phyloP scores from a whole-genome alignment of 2,329 filamentous ascomycete species.

The Xylaria sp. region DNA sequence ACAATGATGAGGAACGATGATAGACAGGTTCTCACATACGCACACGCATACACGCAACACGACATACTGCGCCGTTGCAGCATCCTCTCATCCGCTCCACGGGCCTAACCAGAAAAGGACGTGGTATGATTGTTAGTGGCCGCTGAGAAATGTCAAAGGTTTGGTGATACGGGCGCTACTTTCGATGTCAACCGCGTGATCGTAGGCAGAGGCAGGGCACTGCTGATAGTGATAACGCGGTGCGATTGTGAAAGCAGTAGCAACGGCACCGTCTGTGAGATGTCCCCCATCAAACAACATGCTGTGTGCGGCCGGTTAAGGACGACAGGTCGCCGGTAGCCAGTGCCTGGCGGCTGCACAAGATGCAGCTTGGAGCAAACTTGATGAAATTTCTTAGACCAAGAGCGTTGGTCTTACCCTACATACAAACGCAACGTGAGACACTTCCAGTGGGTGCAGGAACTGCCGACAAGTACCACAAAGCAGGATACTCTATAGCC shows the following conservation, averaged over 20 bases:
- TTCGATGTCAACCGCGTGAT: conserved; percentile 35
- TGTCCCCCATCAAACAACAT: conserved; percentile 32
- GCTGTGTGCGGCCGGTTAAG: conserved; percentile 31
- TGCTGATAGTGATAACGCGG: conserved; percentile 30
- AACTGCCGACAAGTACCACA: conserved; percentile 29
- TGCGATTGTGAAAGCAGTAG: conserved; percentile 32
- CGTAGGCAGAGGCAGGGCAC: conserved; percentile 31
- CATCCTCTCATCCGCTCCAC: conserved; percentile 12
- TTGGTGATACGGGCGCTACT: conserved; percentile 30
- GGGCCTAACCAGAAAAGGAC: conserved; percentile 14
- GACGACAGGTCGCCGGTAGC: conserved; percentile 29
- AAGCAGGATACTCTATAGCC: conserved; percentile 27
- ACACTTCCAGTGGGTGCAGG: conserved; percentile 43
- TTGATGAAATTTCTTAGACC: conserved; percentile 38
- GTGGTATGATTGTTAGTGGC: conserved; percentile 7
- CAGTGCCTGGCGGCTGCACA: conserved; percentile 33
- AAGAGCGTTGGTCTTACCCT: conserved; percentile 45
- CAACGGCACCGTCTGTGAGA: conserved; percentile 14
- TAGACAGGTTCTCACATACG: conserved; percentile 16
- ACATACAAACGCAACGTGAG: conserved; percentile 48
- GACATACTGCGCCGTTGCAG: conserved; percentile 17
- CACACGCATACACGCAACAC: conserved; percentile 2
- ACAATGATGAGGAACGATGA: conserved; percentile 3
- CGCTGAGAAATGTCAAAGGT: conserved; percentile 18
- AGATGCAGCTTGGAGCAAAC: conserved; percentile 35